Base-by-base conservation (phyloP, 2,329 filamentous ascomycete genomes). In the Trichoderma guizhouense region DNA sequence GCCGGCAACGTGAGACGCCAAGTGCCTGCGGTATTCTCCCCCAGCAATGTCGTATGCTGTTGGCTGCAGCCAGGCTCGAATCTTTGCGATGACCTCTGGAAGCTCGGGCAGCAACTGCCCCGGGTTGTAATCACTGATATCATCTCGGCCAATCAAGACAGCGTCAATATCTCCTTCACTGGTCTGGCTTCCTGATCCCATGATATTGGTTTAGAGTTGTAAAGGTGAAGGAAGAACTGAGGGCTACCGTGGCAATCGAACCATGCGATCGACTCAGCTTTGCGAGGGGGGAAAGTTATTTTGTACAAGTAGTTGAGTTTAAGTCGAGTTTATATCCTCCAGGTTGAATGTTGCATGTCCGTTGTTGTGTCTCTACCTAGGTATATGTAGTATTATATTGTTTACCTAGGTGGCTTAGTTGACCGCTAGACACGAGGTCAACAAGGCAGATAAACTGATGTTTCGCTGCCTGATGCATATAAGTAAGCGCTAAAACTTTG, bases 31-130 rank as follows among this genome's bases (percentile, higher is more conserved):
- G 64, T 76, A 79, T 72, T 80, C 79, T 43, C 77, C 76, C 15
- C 75, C 73, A 1, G 74, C 73, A 21, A 74, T 69, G 30, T 76
- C 72, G 58, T 78, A 80, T 5, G 72, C 64, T 1, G 79, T 80
- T 21, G 78, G 78, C 21, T 75, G 61, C 18, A 82, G 77, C 80
- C 80, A 81, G 5, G 65, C 34, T 8, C 76, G 77, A 21, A 82
- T 74, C 6, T 72, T 60, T 14, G 14, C 51, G 6, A 67, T 57
- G 24, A 39, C 32, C 3, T 76, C 75, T 3, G 72, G 66, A 24
- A 73, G 34, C 21, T 78, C 43, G 2, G 71, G 71, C 3, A 72
- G 34, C 30, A 72, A 60, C 4, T 70, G 66, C 7, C 21, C 58
- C 3, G 47, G 66, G 14, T 72, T 71, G 21, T 70, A 70, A 34